Percentiles rank a stretch among this genome's conserved stretches.
These are phyloP conservation scores for Zelopaecilomyces penicillatus DNA, from an alignment of 2,329 filamentous ascomycete genomes.

Conservation along the genomic window DNA sequence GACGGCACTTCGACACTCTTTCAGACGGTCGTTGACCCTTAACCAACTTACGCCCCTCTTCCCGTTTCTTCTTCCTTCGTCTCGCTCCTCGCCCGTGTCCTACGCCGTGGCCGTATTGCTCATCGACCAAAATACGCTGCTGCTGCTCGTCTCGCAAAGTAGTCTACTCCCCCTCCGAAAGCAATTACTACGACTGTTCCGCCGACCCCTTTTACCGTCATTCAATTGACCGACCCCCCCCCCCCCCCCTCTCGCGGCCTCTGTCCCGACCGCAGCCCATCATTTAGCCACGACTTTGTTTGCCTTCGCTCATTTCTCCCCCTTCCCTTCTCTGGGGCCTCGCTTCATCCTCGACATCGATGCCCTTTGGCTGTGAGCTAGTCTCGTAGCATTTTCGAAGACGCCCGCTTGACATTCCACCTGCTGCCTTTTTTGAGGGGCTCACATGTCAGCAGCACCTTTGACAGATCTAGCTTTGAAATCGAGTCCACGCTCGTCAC, in stretches of 20 bases:
- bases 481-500: too few relatives aligned
- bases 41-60: constrained; percentile 2
- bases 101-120: not conserved
- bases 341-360: not conserved
- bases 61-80: not conserved
- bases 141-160: not conserved
- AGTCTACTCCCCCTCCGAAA: not conserved
- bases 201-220: constrained; percentile 1
- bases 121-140: not conserved
- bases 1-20: constrained; percentile 8
- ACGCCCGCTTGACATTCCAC: too few relatives aligned
- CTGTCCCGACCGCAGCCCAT: not conserved
- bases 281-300: not conserved
- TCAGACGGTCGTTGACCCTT: constrained; percentile 2
- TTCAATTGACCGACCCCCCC: not conserved
- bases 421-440: not conserved
- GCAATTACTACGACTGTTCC: not conserved
- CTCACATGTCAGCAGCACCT: not conserved
- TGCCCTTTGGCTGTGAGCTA: not conserved
- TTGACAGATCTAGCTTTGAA: not conserved
- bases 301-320: not conserved
- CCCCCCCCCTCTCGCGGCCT: not conserved
- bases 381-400: not conserved
- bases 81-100: not conserved
- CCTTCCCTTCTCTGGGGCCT: not conserved